Evolutionary conservation across 2,329 filamentous ascomycete genomes (phyloP), one percentile per base, ranked within the genome.

Genomic region (Shiraia bambusicola): DNA sequence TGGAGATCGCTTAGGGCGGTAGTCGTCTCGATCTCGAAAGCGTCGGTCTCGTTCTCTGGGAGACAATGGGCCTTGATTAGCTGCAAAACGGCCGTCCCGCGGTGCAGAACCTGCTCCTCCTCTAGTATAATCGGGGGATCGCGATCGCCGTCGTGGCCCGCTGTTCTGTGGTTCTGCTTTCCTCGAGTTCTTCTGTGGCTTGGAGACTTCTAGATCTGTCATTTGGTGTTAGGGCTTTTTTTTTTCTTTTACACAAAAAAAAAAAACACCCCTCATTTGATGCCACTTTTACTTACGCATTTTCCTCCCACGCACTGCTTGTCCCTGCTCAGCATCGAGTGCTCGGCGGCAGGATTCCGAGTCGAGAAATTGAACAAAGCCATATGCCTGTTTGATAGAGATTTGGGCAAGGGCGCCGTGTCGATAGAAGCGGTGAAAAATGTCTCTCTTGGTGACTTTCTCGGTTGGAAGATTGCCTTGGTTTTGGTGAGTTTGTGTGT

Each of bases 381-480:
- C 93, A 69, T 95, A 97, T 1, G 91, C 91, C 53, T 93, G 90
- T 69, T 97, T 97, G 57, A 97, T 88, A 1, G 90, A 95, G 46
- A 97, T 93, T 66, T 98, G 93, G 2, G 91, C 92, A 33, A 98
- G 76, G 47, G 84, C 85, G 39, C 93, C 93, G 64, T 89, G 91
- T 42, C 78, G 80, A 62, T 90, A 83, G 64, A 98, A 97, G 13
- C 92, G 78, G 63, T 95, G 86, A 70, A 95, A 97, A 7, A 97
- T 83, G 69, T 97, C 91, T 52, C 87, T 82, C 70, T 97, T 97
- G 6, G 88, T 93, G 11, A 95, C 91, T 63, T 91, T 85, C 66
- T 97, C 92, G 38, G 87, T 92, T 2, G 90, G 91, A 9, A 98
- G 77, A 64, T 97, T 98, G 40, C 91, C 90, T 88, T 4, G 8